phyloP scores from a whole-genome alignment of 306 rosid species.

The Vigna trinervia region DNA sequence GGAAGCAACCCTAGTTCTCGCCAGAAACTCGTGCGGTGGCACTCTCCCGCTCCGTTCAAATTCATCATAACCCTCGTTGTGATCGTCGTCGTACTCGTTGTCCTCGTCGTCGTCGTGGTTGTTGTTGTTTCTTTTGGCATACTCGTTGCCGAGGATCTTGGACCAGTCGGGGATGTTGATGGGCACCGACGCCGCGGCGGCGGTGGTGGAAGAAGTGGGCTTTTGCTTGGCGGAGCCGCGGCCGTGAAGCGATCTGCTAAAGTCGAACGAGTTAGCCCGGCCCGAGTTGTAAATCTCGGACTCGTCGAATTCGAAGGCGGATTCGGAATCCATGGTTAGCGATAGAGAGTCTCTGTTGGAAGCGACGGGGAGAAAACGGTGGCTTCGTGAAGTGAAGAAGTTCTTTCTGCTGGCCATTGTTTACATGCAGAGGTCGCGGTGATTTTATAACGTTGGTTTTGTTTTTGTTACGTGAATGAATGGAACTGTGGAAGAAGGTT shows the following conservation, averaged over 20 bases:
- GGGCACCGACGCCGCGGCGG: slow-evolving; percentile 60
- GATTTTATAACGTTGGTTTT: background rate
- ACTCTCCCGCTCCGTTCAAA: slow-evolving; percentile 43
- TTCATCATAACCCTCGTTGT: slow-evolving; percentile 40
- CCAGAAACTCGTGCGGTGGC: slow-evolving; percentile 87
- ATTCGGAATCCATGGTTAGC: slow-evolving; percentile 47
- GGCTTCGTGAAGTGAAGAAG: slow-evolving; percentile 55
- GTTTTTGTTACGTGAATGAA: background rate
- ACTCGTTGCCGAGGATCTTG: slow-evolving; percentile 74
- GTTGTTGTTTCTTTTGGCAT: slow-evolving; percentile 41
- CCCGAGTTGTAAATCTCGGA: slow-evolving; percentile 66
- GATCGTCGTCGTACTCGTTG: background rate
- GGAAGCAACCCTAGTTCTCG: slow-evolving; percentile 78
- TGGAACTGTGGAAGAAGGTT: slow-evolving; percentile 3
- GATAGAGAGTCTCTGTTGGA: slow-evolving; percentile 41
- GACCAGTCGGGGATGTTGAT: slow-evolving; percentile 89
- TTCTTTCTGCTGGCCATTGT: slow-evolving; percentile 45
- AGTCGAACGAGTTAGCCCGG: slow-evolving; percentile 63
- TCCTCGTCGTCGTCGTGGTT: slow-evolving; percentile 4
- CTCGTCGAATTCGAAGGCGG: slow-evolving; percentile 74
- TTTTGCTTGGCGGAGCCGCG: slow-evolving; percentile 47
- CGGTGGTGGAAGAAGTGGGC: background rate
- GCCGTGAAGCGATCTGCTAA: slow-evolving; percentile 44
- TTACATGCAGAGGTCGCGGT: background rate
- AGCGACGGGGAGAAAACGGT: slow-evolving; percentile 58